A percentile compares a stretch with the other conserved stretches of the same genome.
Evolutionary conservation across 73 alveolate genomes (phyloP).

Genomic region (Blepharisma japonicum): DNA sequence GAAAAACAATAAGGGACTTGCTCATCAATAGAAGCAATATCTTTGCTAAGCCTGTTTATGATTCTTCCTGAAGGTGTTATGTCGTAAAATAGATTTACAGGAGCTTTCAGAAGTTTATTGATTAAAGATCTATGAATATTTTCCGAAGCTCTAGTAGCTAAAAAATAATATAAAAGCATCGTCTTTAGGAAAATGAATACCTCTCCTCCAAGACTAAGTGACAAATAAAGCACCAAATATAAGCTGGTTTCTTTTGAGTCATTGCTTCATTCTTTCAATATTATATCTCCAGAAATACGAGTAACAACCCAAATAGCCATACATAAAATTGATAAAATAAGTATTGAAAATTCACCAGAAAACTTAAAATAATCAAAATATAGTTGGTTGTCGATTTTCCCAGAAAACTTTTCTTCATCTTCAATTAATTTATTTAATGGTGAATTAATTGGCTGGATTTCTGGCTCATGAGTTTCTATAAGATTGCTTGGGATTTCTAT

Average conservation of each 20-base stretch:
- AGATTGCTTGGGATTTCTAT: neutral
- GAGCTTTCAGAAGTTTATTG: constrained; percentile 62
- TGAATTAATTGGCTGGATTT: neutral
- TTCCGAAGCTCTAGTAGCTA: constrained; percentile 13
- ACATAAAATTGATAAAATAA: constrained; percentile 29
- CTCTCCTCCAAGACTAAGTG: neutral
- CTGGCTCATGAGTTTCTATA: neutral
- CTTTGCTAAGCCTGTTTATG: constrained; percentile 74
- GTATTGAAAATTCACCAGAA: constrained; percentile 50
- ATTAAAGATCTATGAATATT: constrained; percentile 56
- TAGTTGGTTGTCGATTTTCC: constrained; percentile 33
- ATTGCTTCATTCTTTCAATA: constrained; percentile 42
- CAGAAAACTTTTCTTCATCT: constrained; percentile 42
- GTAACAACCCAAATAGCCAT: constrained; percentile 52
- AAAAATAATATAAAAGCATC: neutral
- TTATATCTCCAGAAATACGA: constrained; percentile 49
- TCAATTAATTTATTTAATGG: constrained; percentile 37
- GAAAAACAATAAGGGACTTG: constrained; percentile 14
- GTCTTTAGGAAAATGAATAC: neutral
- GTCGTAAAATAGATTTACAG: constrained; percentile 86
- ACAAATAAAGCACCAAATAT: neutral
- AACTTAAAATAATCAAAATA: constrained; percentile 36
- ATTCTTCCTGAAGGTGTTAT: constrained; percentile 91
- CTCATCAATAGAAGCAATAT: constrained; percentile 38
- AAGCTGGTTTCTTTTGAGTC: neutral